A percentile compares a stretch with the other conserved stretches of the same genome.
phyloP scores from a whole-genome alignment of 768 basidiomycete species.

The Podaxis sp. region DNA sequence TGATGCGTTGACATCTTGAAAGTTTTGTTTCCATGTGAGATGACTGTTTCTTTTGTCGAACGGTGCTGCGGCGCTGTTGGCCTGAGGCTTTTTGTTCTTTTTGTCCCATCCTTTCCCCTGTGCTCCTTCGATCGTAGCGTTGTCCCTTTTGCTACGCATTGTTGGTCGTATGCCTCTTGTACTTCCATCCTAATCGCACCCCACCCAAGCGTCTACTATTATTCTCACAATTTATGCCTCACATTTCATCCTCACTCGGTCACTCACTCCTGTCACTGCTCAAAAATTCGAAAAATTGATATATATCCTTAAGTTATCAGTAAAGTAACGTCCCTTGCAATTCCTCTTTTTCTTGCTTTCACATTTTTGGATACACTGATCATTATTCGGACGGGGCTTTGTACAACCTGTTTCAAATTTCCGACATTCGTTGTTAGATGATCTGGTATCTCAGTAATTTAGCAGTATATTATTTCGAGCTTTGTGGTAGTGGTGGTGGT shows the following conservation, averaged over 20 bases:
- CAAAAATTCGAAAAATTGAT: background rate
- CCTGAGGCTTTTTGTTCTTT: background rate
- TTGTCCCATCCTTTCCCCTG: background rate
- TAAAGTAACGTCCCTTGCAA: constrained; percentile 1
- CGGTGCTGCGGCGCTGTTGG: background rate
- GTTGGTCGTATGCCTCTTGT: background rate
- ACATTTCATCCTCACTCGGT: background rate
- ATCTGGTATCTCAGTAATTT: background rate
- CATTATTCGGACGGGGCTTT: background rate
- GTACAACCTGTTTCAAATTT: too few species aligned
- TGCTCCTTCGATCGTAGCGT: background rate
- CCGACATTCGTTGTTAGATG: background rate
- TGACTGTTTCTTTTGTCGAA: background rate
- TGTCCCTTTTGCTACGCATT: background rate
- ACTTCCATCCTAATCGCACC: background rate
- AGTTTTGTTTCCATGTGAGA: background rate
- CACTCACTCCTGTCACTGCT: background rate
- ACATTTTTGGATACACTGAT: background rate
- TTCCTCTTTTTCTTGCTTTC: background rate
- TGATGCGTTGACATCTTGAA: background rate
- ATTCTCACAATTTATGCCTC: background rate
- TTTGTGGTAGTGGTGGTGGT: background rate
- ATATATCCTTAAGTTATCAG: background rate
- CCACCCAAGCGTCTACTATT: background rate
- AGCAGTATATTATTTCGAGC: background rate